A percentile compares a stretch with the other conserved stretches of the same genome.
phyloP scores from a whole-genome alignment of 2,329 filamentous ascomycete genomes.

The Fusarium sp. region DNA sequence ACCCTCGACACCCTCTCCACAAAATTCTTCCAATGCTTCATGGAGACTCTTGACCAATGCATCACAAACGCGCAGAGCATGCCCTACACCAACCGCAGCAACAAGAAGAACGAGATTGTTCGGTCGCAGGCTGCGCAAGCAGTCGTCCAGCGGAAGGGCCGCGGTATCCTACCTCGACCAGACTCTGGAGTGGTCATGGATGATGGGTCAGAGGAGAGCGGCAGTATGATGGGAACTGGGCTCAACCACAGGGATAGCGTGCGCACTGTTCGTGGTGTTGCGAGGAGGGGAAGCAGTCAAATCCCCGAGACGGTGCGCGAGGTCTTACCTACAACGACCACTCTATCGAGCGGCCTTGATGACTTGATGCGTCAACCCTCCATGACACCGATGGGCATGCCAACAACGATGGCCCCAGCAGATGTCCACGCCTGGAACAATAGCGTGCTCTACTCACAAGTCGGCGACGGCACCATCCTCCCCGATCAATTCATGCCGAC shows the following conservation, averaged over 20 bases:
- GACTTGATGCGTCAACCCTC: slow-evolving; percentile 37
- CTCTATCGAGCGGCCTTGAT: slow-evolving; percentile 31
- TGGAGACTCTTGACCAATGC: slow-evolving; percentile 54
- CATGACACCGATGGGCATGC: slow-evolving; percentile 28
- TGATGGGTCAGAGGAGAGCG: slow-evolving; percentile 54
- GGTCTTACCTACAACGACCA: slow-evolving; percentile 18
- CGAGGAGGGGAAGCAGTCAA: slow-evolving; percentile 40
- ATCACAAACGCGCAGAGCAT: slow-evolving; percentile 50
- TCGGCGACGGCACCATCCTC: slow-evolving; percentile 34
- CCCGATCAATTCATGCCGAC: slow-evolving; percentile 40
- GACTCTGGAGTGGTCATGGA: slow-evolving; percentile 56
- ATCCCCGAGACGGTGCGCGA: slow-evolving; percentile 40
- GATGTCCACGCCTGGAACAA: slow-evolving; percentile 49
- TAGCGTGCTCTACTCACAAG: slow-evolving; percentile 39
- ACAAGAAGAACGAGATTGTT: slow-evolving; percentile 52
- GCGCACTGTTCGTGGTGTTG: slow-evolving; percentile 40
- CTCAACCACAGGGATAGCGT: slow-evolving; percentile 49
- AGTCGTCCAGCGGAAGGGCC: slow-evolving; percentile 38
- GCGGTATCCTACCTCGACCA: slow-evolving; percentile 46
- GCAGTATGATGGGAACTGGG: slow-evolving; percentile 41
- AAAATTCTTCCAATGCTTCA: slow-evolving; percentile 56
- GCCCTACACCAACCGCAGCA: slow-evolving; percentile 56
- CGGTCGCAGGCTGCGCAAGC: slow-evolving; percentile 32
- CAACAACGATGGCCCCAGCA: slow-evolving; percentile 27
- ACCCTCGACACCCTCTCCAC: slow-evolving; percentile 54